Percentiles rank a stretch among this genome's conserved stretches.
Conservation (phyloP, 306 rosid genomes). For the Abrus pulchellus region DNA sequence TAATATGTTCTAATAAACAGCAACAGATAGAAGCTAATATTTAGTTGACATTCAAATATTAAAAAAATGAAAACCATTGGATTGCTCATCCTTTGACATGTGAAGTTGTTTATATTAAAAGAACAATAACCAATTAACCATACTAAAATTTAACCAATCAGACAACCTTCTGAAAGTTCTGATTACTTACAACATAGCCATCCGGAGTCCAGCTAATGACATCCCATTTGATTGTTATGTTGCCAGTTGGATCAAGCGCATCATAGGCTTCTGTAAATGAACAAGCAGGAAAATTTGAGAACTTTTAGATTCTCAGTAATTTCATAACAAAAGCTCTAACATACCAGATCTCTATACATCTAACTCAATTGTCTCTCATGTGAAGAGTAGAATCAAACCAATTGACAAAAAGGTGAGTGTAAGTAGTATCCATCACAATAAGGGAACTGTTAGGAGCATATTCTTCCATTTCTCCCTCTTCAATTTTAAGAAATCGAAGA, state of each 20-base stretch:
- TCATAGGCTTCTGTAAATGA: constrained; percentile 83
- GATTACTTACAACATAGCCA: constrained; percentile 89
- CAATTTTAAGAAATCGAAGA: constrained; percentile 21
- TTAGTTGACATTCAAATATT: constrained; percentile 23
- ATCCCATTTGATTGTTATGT: constrained; percentile 96
- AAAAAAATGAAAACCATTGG: neutral
- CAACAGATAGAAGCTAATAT: neutral
- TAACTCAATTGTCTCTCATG: neutral
- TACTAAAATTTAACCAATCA: constrained; percentile 4
- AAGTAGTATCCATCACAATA: neutral
- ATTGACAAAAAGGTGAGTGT: neutral
- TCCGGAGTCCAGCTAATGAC: constrained; percentile 86
- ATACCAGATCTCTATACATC: neutral
- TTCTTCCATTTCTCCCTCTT: neutral
- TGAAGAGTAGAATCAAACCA: neutral
- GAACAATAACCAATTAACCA: constrained; percentile 25
- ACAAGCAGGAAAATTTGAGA: constrained; percentile 27
- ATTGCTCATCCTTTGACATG: constrained; percentile 1
- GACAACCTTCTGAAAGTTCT: constrained; percentile 13
- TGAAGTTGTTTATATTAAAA: neutral
- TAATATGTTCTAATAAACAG: neutral
- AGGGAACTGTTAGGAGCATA: neutral
- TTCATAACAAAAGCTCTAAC: neutral
- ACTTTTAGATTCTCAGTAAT: neutral
- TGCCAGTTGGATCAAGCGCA: constrained; percentile 90